These are phyloP conservation scores for Moricandia moricandioides DNA, from an alignment of 345 rosid genomes.

Conservation along the genomic window DNA sequence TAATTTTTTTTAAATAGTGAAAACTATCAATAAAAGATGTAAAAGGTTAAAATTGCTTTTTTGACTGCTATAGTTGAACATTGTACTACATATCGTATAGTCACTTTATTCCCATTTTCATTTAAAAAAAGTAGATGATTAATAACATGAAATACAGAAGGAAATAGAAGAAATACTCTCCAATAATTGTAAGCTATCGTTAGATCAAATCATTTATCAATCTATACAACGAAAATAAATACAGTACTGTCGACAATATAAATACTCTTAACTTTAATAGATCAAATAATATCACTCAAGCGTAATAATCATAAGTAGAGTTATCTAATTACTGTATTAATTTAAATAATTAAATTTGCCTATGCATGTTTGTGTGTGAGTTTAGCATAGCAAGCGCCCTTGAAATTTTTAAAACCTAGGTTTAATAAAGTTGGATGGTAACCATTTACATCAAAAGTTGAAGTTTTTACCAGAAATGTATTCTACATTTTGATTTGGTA, in stretches of 20 bases:
- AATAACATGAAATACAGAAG: neutral
- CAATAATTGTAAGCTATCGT: neutral
- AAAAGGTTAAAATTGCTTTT: constrained; percentile 28
- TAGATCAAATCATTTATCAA: neutral
- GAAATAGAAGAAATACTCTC: neutral
- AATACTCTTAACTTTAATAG: neutral
- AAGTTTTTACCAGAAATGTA: neutral
- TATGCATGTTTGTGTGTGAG: neutral
- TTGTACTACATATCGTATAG: constrained; percentile 22
- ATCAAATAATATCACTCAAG: neutral
- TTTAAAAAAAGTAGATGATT: neutral
- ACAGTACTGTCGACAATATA: neutral
- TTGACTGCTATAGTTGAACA: constrained; percentile 41
- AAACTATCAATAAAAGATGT: constrained; percentile 31
- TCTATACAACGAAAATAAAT: neutral
- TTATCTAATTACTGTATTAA: neutral
- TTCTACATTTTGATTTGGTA: neutral
- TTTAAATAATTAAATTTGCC: neutral
- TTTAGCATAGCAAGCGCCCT: neutral
- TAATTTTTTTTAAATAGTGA: constrained; percentile 21
- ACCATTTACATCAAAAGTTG: neutral
- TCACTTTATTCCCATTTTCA: constrained; percentile 11
- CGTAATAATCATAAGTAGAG: no score
- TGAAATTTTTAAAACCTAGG: neutral
- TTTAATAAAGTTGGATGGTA: neutral